Evolutionary conservation across 1,139 yeast genomes (phyloP).

Genomic region (Kluyveromyces sp.): DNA sequence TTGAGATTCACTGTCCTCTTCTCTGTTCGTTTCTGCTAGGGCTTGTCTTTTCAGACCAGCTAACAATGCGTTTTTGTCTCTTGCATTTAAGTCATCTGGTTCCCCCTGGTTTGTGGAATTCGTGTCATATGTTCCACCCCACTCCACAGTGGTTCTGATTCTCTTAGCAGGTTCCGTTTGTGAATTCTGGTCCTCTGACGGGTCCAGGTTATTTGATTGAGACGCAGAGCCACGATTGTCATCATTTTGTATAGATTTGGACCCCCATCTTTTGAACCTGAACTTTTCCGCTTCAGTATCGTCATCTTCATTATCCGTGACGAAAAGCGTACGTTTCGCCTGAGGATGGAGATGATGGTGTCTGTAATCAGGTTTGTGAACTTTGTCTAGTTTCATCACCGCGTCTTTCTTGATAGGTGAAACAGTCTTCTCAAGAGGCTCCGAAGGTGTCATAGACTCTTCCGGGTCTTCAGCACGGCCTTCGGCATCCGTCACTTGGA

Average conservation of each 20-base stretch:
- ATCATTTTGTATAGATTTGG: not conserved
- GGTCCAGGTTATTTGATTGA: not conserved
- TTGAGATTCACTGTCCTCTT: not conserved
- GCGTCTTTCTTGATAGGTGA: constrained; percentile 17
- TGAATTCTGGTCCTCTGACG: not conserved
- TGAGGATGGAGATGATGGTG: not conserved
- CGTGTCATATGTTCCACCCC: constrained; percentile 19
- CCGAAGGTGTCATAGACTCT: not conserved
- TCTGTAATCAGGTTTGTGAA: not conserved
- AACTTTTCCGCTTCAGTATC: constrained; percentile 1
- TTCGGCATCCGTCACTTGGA: constrained; percentile 42
- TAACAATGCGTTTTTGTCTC: constrained; percentile 7
- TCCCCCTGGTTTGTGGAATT: not conserved
- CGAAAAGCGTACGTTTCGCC: not conserved
- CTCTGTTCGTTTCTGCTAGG: not conserved
- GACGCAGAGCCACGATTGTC: not conserved
- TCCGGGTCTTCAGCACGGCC: constrained; percentile 9
- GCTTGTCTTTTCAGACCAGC: not conserved
- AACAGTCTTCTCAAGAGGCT: constrained; percentile 15
- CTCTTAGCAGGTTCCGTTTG: constrained; percentile 1
- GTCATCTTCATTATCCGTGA: not conserved
- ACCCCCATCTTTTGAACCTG: constrained; percentile 2
- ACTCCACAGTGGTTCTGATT: constrained; percentile 23
- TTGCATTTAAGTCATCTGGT: constrained; percentile 9
- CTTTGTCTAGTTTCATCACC: constrained; percentile 5